A percentile compares a stretch with the other conserved stretches of the same genome.
Conservation (phyloP, 305 asterid species). For the Withania somnifera region DNA sequence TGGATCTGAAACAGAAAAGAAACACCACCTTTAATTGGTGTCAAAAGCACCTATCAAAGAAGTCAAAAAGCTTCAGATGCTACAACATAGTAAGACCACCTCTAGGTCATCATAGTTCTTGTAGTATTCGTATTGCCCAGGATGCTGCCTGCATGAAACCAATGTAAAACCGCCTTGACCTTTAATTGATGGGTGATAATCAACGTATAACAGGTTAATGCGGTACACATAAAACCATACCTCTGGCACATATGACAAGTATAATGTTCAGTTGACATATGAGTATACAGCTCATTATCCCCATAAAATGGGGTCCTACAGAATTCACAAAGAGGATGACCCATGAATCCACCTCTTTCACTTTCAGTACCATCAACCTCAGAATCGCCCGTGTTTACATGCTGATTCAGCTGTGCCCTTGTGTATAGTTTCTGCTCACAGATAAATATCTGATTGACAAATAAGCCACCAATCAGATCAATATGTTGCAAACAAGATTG, state of each 20-base stretch:
- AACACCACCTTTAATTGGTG: neutral
- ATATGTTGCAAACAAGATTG: neutral
- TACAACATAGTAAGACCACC: constrained; percentile 25
- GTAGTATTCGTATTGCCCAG: constrained; percentile 89
- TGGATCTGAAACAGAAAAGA: constrained; percentile 43
- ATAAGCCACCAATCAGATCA: constrained; percentile 8
- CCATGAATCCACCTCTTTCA: constrained; percentile 94
- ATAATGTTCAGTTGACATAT: constrained; percentile 94
- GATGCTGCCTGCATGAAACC: constrained; percentile 63
- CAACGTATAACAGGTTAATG: neutral
- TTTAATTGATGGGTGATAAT: neutral
- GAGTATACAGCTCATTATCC: constrained; percentile 80
- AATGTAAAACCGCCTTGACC: neutral
- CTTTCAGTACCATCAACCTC: constrained; percentile 99
- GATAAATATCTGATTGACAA: constrained; percentile 58
- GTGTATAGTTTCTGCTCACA: constrained; percentile 94
- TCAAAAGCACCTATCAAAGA: neutral
- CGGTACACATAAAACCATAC: constrained; percentile 21
- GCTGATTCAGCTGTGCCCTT: constrained; percentile 76
- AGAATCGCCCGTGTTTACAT: constrained; percentile 74
- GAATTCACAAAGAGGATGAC: constrained; percentile 90
- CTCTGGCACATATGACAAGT: constrained; percentile 94
- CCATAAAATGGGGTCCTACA: constrained; percentile 86
- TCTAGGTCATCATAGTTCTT: constrained; percentile 85
- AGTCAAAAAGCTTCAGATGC: neutral